A percentile compares a stretch with the other conserved stretches of the same genome.
Conservation (phyloP, 2,329 filamentous ascomycete genomes). For the Penicillium sp. region DNA sequence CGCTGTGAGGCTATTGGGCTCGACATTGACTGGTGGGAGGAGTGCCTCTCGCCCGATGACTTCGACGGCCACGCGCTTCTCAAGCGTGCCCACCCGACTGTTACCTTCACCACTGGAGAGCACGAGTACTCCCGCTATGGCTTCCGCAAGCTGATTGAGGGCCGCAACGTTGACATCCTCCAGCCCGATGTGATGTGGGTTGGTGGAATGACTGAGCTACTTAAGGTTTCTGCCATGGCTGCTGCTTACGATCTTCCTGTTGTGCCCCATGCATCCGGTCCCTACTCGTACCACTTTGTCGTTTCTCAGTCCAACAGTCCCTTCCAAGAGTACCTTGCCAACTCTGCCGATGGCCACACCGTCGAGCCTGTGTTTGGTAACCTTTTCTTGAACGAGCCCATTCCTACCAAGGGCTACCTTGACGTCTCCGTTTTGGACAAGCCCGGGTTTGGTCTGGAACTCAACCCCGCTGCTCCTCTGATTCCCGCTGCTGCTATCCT, state of each 20-base stretch:
- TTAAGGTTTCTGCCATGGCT: slow-evolving; percentile 84
- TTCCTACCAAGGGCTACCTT: slow-evolving; percentile 77
- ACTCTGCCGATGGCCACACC: slow-evolving; percentile 84
- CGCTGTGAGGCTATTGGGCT: slow-evolving; percentile 75
- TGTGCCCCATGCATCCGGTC: slow-evolving; percentile 88
- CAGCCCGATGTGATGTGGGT: slow-evolving; percentile 99
- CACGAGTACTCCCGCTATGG: slow-evolving; percentile 94
- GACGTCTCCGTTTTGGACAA: slow-evolving; percentile 77
- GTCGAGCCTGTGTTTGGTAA: slow-evolving; percentile 91
- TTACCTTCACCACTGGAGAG: slow-evolving; percentile 95
- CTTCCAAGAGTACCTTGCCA: slow-evolving; percentile 94
- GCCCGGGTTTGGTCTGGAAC: slow-evolving; percentile 83
- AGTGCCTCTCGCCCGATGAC: slow-evolving; percentile 87
- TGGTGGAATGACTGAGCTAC: slow-evolving; percentile 84
- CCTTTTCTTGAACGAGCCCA: slow-evolving; percentile 85
- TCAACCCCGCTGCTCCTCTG: slow-evolving; percentile 77
- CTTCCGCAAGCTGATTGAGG: slow-evolving; percentile 90
- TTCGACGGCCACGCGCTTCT: slow-evolving; percentile 85
- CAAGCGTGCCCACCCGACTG: slow-evolving; percentile 82
- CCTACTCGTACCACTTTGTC: slow-evolving; percentile 95
- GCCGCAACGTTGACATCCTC: slow-evolving; percentile 87
- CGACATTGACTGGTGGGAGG: slow-evolving; percentile 97
- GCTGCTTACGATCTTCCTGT: slow-evolving; percentile 92
- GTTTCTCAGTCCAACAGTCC: slow-evolving; percentile 89
- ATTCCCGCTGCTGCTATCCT: slow-evolving; percentile 73